phyloP scores from a whole-genome alignment of 148 eudicot genomes.

The Fagopyrum tataricum region DNA sequence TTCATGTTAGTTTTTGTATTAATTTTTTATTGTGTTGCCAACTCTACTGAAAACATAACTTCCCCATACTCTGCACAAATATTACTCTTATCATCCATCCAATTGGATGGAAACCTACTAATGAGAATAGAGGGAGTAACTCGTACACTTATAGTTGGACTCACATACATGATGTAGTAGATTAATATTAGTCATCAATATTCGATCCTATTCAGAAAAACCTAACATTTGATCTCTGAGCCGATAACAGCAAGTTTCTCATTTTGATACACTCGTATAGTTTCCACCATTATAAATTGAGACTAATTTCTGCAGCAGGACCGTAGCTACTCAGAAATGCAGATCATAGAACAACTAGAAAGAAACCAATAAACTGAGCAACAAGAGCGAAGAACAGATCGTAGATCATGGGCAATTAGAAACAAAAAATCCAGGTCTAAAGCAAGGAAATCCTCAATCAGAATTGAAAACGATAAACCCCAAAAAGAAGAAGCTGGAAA shows the following conservation, averaged over 20 bases:
- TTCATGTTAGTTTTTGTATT: neutral
- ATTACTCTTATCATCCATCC: too few relatives aligned
- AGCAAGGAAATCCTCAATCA: neutral
- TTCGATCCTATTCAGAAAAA: neutral
- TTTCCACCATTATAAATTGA: neutral
- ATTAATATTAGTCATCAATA: neutral
- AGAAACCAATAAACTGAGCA: neutral
- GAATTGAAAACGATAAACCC: neutral
- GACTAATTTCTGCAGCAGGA: neutral
- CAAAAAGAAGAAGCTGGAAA: neutral
- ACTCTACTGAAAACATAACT: neutral
- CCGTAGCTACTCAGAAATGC: neutral
- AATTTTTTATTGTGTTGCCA: neutral
- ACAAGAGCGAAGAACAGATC: neutral
- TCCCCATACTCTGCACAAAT: neutral
- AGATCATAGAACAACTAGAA: neutral
- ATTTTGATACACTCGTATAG: neutral
- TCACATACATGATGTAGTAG: too few relatives aligned
- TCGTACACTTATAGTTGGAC: neutral
- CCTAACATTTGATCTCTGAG: neutral
- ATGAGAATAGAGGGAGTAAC: too few relatives aligned
- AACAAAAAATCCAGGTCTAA: neutral
- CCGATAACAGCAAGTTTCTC: neutral
- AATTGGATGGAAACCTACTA: too few relatives aligned
- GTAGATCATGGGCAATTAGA: neutral